Evolutionary conservation across 352 stramenopile genomes (phyloP).

Genomic region (Pythium guiyangense): DNA sequence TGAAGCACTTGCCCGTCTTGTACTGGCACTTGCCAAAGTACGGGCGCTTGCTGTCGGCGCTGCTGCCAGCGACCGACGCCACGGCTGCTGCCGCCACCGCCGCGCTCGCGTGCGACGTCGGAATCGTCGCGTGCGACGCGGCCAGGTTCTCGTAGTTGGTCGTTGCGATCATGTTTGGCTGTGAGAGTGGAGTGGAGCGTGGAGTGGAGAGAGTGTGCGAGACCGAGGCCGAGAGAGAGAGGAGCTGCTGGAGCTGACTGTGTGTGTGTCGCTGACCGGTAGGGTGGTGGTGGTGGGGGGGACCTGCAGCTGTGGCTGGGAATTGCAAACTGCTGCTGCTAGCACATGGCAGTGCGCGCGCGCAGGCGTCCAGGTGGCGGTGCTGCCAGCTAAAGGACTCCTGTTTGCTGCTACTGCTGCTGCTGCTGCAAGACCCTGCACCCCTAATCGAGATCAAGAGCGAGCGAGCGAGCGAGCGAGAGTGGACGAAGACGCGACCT

Average conservation of each 20-base stretch:
- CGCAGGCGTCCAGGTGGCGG: too few species aligned
- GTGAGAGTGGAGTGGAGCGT: conserved; percentile 16
- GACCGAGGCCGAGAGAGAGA: too few species aligned
- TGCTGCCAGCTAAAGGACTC: too few species aligned
- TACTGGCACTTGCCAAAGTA: conserved; percentile 85
- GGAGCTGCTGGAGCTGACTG: not conserved
- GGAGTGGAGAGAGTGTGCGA: conserved; percentile 5
- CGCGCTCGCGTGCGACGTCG: not conserved
- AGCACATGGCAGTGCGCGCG: conserved; percentile 22
- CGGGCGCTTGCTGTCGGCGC: conserved; percentile 12
- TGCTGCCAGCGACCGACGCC: conserved; percentile 1
- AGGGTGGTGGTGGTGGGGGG: conserved; percentile 10
- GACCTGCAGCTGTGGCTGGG: too few species aligned
- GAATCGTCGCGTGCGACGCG: too few species aligned
- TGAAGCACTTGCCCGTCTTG: conserved; percentile 88
- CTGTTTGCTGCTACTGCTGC: conserved; percentile 7
- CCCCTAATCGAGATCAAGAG: not conserved
- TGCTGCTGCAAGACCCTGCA: conserved; percentile 1
- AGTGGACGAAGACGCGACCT: too few species aligned
- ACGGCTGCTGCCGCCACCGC: not conserved
- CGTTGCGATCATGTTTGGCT: conserved; percentile 28
- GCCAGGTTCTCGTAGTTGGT: conserved; percentile 16
- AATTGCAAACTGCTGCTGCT: conserved; percentile 54
- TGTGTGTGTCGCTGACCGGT: too few species aligned
- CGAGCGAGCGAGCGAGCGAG: too few species aligned